These are phyloP conservation scores for Thalassiosira sp. DNA, from an alignment of 352 stramenopile species.

Conservation along the genomic window DNA sequence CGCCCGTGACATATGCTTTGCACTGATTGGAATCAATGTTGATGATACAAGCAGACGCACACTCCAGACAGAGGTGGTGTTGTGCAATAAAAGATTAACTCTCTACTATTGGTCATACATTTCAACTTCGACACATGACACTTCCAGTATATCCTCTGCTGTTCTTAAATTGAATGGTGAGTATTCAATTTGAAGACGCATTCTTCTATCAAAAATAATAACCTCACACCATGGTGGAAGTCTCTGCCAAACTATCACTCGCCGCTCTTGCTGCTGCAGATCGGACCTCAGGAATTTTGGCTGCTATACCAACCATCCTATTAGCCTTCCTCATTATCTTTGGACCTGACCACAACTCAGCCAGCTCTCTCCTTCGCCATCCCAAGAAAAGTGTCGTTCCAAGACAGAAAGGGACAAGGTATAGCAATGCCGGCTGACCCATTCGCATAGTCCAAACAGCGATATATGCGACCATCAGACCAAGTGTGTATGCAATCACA, in stretches of 20 bases:
- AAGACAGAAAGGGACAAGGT: slow-evolving; percentile 85
- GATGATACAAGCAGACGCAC: no score
- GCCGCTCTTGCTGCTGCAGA: slow-evolving; percentile 11
- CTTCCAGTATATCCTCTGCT: no score
- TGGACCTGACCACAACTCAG: slow-evolving; percentile 68
- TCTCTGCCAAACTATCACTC: slow-evolving; percentile 34
- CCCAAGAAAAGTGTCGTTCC: slow-evolving; percentile 67
- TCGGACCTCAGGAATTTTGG: slow-evolving; percentile 29
- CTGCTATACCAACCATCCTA: slow-evolving; percentile 47
- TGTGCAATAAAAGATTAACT: no score
- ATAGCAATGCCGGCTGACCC: slow-evolving; percentile 90
- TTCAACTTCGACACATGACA: no score
- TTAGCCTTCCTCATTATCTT: slow-evolving; percentile 65
- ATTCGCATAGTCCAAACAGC: slow-evolving; percentile 84
- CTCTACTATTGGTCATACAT: no score
- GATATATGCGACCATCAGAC: slow-evolving; percentile 88
- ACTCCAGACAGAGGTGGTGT: no score
- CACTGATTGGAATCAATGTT: no score
- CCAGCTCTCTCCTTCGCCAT: slow-evolving; percentile 63
- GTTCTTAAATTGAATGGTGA: no score
- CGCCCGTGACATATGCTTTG: no score
- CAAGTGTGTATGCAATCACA: slow-evolving; percentile 89
- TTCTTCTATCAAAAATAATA: no score
- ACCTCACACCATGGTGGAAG: slow-evolving; percentile 24
- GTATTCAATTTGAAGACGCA: no score